phyloP scores from a whole-genome alignment of 2,329 filamentous ascomycete genomes.

The Fusarium oxysporum region DNA sequence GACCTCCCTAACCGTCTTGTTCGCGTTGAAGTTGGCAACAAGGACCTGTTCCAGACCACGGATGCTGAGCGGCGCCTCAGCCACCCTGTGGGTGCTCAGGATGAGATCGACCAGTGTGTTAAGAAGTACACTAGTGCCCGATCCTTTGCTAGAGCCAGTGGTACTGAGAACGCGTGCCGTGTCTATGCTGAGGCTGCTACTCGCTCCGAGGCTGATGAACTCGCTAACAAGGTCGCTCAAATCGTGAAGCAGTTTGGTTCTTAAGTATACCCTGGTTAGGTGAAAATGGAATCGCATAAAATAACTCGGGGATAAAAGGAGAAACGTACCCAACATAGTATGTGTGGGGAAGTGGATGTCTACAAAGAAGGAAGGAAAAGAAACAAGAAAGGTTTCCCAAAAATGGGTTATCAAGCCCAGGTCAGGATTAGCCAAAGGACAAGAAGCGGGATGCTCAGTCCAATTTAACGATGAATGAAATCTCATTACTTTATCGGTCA shows the following conservation, averaged over 20 bases:
- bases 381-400: constrained; percentile 11
- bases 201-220: constrained; percentile 88
- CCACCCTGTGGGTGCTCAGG: constrained; percentile 81
- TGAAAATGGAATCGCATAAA: constrained; percentile 19
- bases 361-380: constrained; percentile 3
- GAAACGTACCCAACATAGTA: background rate
- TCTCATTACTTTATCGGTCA: constrained; percentile 21
- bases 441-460: constrained; percentile 9
- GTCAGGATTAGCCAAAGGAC: constrained; percentile 12
- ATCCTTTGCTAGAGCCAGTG: constrained; percentile 90
- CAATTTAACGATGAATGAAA: constrained; percentile 37
- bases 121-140: constrained; percentile 91
- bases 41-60: constrained; percentile 89
- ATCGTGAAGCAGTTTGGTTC: constrained; percentile 72
- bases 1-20: constrained; percentile 97
- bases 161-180: constrained; percentile 94
- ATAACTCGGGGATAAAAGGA: constrained; percentile 13
- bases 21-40: constrained; percentile 88
- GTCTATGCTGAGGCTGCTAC: constrained; percentile 96
- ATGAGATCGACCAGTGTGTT: constrained; percentile 86
- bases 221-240: constrained; percentile 84
- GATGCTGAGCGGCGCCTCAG: constrained; percentile 92
- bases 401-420: constrained; percentile 15
- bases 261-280: constrained; percentile 28
- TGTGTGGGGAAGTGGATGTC: background rate